Evolutionary conservation across 345 rosid genomes (phyloP).

Genomic region (Linum lewisii): DNA sequence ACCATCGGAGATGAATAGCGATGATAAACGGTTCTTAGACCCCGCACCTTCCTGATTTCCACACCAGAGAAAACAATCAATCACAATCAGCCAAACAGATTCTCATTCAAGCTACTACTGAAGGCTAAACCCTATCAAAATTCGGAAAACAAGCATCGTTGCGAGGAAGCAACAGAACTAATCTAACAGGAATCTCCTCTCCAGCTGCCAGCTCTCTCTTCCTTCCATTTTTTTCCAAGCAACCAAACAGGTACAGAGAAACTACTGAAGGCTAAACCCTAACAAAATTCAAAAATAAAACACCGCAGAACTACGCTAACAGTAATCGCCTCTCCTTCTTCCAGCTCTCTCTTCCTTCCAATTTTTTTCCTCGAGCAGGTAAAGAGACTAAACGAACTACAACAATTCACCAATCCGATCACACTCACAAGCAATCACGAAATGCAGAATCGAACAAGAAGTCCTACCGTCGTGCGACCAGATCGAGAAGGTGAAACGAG

Average conservation of each 20-base stretch:
- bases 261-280: background rate
- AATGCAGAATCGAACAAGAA: background rate
- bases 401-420: no score
- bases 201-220: no score
- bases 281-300: no score
- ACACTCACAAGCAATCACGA: background rate
- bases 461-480: constrained; percentile 14
- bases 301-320: no score
- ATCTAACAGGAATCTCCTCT: background rate
- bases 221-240: background rate
- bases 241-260: constrained; percentile 5
- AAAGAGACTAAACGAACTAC: no score
- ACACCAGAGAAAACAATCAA: background rate
- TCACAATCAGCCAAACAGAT: background rate
- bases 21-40: constrained; percentile 49
- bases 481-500: constrained; percentile 19
- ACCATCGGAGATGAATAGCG: constrained; percentile 66
- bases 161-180: no score
- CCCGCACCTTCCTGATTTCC: constrained; percentile 34
- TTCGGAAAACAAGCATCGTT: no score
- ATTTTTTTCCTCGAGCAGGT: no score
- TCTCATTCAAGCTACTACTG: no score
- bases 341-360: no score
- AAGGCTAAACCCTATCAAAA: no score
- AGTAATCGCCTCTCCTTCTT: no score